Conservation (phyloP, 78 protist genomes). For the Dictyostelium discoideum region dicty_2.7 NC_007089.4:3079001-3079500, state of each 20-base stretch:
- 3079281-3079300: no score
- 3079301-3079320: no score
- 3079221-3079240: constrained; percentile 90
- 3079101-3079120: background rate
- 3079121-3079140: constrained; percentile 76
- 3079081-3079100: background rate
- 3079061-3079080: background rate
- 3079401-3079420: constrained; percentile 83
- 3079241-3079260: constrained; percentile 79
- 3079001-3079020: background rate
- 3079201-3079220: constrained; percentile 88
- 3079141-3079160: constrained; percentile 87
- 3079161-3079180: constrained; percentile 90
- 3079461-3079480: constrained; percentile 86
- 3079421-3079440: constrained; percentile 64
- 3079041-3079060: background rate
- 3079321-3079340: background rate
- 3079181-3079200: constrained; percentile 82
- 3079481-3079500: constrained; percentile 61
- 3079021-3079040: constrained; percentile 16
- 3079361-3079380: no score
- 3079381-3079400: background rate
- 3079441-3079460: constrained; percentile 85
- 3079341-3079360: background rate
- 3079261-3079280: background rate